Evolutionary conservation across 2,329 filamentous ascomycete species (phyloP).

Genomic region (Plectosphaerella sp.): DNA sequence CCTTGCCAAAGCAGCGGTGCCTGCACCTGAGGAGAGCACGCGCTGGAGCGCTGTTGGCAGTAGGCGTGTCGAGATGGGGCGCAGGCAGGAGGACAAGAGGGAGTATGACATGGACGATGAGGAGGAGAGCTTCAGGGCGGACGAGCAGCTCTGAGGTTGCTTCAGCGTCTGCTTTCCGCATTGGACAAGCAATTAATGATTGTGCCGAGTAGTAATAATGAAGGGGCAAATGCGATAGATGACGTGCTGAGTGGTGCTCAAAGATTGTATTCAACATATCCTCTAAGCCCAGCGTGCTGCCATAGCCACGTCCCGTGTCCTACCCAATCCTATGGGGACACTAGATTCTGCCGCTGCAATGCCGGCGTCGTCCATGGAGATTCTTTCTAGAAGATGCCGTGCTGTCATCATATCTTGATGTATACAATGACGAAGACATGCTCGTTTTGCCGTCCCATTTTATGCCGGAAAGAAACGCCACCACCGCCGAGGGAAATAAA

Average conservation of each 20-base stretch:
- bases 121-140: slow-evolving; percentile 28
- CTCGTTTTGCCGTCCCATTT: not conserved
- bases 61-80: slow-evolving; percentile 33
- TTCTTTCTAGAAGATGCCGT: no score
- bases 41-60: slow-evolving; percentile 41
- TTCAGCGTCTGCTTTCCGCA: not conserved
- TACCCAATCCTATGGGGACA: no score
- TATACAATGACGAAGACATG: no score
- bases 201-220: no score
- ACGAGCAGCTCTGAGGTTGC: slow-evolving; percentile 17
- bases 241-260: no score
- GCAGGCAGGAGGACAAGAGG: slow-evolving; percentile 31
- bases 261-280: no score
- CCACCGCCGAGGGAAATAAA: slow-evolving; percentile 3
- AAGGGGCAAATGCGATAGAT: no score
- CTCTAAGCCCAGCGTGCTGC: no score
- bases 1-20: slow-evolving; percentile 28
- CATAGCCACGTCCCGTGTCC: no score
- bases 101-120: slow-evolving; percentile 31
- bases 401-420: no score
- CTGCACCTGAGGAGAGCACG: slow-evolving; percentile 33
- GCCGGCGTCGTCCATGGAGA: no score
- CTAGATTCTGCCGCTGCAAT: no score
- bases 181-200: not conserved
- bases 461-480: slow-evolving; percentile 2